phyloP scores from a whole-genome alignment of 768 basidiomycete genomes.

The Naganishia vaughanmartiniae region DNA sequence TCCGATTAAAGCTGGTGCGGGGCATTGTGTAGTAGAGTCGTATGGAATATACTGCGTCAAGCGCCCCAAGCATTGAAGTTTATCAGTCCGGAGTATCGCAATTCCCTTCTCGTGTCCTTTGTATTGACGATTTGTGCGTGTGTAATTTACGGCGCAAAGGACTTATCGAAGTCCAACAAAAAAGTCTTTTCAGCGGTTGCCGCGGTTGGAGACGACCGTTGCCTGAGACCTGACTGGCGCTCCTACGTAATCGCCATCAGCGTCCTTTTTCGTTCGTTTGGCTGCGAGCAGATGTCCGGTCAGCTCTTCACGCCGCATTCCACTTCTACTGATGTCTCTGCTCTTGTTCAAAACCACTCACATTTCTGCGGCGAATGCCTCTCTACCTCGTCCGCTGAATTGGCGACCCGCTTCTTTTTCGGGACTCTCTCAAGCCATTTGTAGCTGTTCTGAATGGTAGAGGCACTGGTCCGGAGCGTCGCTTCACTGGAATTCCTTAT shows the following conservation, averaged over 20 bases:
- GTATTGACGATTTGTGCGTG: background rate
- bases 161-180: background rate
- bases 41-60: background rate
- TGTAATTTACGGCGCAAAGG: background rate
- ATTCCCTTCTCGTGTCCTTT: background rate
- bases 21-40: background rate
- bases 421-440: conserved; percentile 17
- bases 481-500: background rate
- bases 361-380: background rate
- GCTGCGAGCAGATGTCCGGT: background rate
- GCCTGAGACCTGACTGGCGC: background rate
- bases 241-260: background rate
- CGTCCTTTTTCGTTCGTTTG: background rate
- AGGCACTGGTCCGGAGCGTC: background rate
- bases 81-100: background rate
- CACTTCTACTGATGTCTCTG: background rate
- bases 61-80: background rate
- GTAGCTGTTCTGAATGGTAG: background rate
- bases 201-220: background rate
- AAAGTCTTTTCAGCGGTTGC: background rate
- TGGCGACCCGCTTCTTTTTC: conserved; percentile 1
- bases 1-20: background rate
- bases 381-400: background rate
- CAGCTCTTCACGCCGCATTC: background rate
- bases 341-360: background rate